Percentiles rank a stretch among this genome's conserved stretches.
Conservation (phyloP, 2,329 filamentous ascomycete genomes). For the Mollisia scopiformis region DNA sequence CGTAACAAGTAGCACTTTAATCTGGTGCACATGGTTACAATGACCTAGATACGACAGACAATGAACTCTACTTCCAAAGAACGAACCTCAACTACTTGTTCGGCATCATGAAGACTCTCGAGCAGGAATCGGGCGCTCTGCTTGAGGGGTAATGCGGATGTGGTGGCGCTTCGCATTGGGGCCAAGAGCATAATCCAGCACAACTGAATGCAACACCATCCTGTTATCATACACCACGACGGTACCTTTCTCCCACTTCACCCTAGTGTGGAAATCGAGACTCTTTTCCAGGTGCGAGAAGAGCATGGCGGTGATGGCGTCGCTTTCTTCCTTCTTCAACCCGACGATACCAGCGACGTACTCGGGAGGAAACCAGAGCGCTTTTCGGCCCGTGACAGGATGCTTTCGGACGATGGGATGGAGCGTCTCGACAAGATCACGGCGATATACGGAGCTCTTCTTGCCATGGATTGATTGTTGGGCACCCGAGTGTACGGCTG, state of each 20-base stretch:
- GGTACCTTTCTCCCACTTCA: background rate
- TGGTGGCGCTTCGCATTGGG: background rate
- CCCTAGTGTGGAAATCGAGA: background rate
- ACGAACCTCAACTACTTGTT: background rate
- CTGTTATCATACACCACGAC: slow-evolving; percentile 1
- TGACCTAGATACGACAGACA: background rate
- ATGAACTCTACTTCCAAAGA: background rate
- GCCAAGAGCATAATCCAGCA: background rate
- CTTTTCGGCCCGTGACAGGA: background rate
- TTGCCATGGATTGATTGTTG: background rate
- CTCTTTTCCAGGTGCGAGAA: background rate
- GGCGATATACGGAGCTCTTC: background rate
- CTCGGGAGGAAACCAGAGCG: background rate
- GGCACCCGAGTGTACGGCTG: background rate
- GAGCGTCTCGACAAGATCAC: background rate
- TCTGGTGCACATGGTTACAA: too few species aligned
- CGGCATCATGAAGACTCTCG: background rate
- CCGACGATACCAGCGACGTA: background rate
- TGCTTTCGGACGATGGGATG: background rate
- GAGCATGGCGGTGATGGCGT: background rate
- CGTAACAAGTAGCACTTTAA: too few species aligned
- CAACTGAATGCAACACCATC: background rate
- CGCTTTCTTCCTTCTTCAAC: background rate
- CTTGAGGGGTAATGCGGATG: background rate
- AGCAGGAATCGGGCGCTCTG: background rate